phyloP scores from a whole-genome alignment of 352 stramenopile genomes.

The Nothophytophthora sp. region DNA sequence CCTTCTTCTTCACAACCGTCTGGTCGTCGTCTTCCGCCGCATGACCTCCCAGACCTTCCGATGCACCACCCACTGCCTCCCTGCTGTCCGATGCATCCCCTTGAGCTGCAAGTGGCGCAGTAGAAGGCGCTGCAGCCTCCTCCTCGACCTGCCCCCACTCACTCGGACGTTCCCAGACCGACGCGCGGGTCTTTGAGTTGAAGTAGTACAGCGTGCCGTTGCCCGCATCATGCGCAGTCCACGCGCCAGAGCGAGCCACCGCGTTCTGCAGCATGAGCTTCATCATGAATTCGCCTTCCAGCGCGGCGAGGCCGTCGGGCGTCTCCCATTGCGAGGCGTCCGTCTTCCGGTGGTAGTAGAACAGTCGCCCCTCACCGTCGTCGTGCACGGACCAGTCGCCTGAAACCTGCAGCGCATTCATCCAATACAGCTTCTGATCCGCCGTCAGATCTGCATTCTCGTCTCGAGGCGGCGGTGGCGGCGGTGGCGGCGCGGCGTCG shows the following conservation, averaged over 20 bases:
- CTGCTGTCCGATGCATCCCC: constrained; percentile 13
- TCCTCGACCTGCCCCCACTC: constrained; percentile 46
- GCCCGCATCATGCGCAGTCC: constrained; percentile 70
- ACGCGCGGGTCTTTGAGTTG: constrained; percentile 65
- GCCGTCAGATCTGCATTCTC: constrained; percentile 21
- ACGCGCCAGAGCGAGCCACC: constrained; percentile 60
- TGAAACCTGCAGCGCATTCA: constrained; percentile 61
- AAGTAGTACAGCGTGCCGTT: constrained; percentile 85
- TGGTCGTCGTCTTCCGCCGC: neutral
- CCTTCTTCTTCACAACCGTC: constrained; percentile 1
- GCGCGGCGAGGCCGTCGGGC: constrained; percentile 43
- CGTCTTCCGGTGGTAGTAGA: constrained; percentile 68
- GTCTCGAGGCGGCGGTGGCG: neutral
- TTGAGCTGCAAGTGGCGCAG: constrained; percentile 21
- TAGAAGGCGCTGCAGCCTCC: constrained; percentile 14
- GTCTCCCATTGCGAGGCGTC: constrained; percentile 58
- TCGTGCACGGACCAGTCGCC: constrained; percentile 76
- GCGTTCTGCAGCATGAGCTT: constrained; percentile 80
- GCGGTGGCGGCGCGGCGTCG: neutral
- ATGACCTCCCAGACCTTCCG: no score
- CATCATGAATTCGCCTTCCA: constrained; percentile 84
- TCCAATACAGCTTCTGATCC: constrained; percentile 34
- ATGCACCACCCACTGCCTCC: constrained; percentile 3
- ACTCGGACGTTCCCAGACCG: constrained; percentile 67
- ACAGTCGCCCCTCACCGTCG: constrained; percentile 70